Conservation (phyloP, 352 stramenopile genomes). For the Phytophthora chlamydospora region DNA sequence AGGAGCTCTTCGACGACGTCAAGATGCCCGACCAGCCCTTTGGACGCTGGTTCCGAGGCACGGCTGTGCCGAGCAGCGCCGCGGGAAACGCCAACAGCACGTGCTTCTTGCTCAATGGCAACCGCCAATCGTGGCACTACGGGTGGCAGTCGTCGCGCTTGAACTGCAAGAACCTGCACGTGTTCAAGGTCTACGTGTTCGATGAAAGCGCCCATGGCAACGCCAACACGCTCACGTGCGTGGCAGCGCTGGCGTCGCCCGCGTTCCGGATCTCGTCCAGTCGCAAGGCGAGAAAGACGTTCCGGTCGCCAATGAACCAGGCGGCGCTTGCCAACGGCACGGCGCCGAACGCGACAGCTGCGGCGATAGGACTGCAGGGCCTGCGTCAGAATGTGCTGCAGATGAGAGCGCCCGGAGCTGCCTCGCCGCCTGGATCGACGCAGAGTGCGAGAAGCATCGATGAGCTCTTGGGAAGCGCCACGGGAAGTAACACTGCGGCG, state of each 20-base stretch:
- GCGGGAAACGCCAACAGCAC: conserved; percentile 17
- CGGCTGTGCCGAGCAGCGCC: conserved; percentile 36
- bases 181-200: conserved; percentile 82
- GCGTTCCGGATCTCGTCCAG: conserved; percentile 83
- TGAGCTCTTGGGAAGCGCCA: conserved; percentile 39
- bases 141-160: conserved; percentile 85
- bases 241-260: conserved; percentile 63
- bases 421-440: conserved; percentile 7
- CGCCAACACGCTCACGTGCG: conserved; percentile 45
- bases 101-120: conserved; percentile 83
- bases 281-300: conserved; percentile 82
- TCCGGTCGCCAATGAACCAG: conserved; percentile 53
- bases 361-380: conserved; percentile 20
- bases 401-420: conserved; percentile 6
- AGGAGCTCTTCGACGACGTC: conserved; percentile 74
- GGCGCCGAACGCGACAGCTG: conserved; percentile 11
- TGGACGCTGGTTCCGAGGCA: conserved; percentile 72
- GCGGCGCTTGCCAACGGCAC: conserved; percentile 26
- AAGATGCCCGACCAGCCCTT: conserved; percentile 84
- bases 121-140: conserved; percentile 89
- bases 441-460: conserved; percentile 53
- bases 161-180: conserved; percentile 87
- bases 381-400: conserved; percentile 16
- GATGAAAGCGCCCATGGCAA: conserved; percentile 38
- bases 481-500: conserved; percentile 11